These are phyloP conservation scores for Salix udensis DNA, from an alignment of 345 rosid genomes.

Conservation along the genomic window DNA sequence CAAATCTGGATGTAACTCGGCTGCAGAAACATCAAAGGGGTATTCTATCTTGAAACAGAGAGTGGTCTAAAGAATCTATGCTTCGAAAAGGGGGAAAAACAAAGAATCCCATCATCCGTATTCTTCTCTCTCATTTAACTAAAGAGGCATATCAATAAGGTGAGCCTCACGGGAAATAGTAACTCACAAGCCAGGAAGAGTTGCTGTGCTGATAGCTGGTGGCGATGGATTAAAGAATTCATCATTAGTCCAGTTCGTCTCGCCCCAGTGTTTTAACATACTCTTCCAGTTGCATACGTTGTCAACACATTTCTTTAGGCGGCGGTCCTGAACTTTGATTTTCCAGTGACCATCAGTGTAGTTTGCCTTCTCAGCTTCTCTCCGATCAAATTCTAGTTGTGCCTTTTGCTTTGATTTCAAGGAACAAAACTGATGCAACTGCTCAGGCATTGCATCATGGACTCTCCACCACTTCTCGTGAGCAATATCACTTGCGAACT, in stretches of 20 bases:
- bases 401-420: slow-evolving; percentile 33
- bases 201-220: slow-evolving; percentile 51
- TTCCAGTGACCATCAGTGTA: slow-evolving; percentile 35
- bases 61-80: neutral
- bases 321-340: slow-evolving; percentile 7
- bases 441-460: slow-evolving; percentile 26
- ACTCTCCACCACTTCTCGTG: slow-evolving; percentile 34
- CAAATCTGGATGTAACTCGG: neutral
- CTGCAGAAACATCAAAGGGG: neutral
- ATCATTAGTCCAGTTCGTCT: slow-evolving; percentile 59
- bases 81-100: neutral
- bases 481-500: slow-evolving; percentile 31
- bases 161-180: neutral
- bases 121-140: slow-evolving; percentile 5
- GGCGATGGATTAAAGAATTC: slow-evolving; percentile 57
- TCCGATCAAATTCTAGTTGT: slow-evolving; percentile 27
- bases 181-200: slow-evolving; percentile 37
- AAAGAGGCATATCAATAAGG: neutral
- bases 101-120: neutral
- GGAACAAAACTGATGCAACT: slow-evolving; percentile 26
- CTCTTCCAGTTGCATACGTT: slow-evolving; percentile 30
- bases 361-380: slow-evolving; percentile 26
- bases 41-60: neutral
- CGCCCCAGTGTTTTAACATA: slow-evolving; percentile 35
- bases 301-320: slow-evolving; percentile 27